Conservation (phyloP, 257 asterid species). For the Nicotiana tabacum region DNA sequence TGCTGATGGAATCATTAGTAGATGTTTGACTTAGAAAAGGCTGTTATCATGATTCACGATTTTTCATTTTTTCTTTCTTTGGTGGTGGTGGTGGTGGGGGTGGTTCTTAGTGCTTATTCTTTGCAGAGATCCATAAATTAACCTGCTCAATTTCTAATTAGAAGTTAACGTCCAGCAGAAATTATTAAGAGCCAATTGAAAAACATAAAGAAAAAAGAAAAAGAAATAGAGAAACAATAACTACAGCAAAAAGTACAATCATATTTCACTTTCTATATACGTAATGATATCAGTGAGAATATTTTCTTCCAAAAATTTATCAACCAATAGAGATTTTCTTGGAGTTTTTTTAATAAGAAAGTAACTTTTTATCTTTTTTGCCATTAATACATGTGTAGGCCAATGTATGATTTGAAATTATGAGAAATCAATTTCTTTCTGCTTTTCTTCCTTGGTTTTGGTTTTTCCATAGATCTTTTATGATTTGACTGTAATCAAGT, state of each 20-base stretch:
- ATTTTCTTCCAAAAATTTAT: neutral
- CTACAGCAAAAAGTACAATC: neutral
- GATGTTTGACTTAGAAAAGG: neutral
- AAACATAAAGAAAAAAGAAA: neutral
- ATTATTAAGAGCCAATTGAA: neutral
- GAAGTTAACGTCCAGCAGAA: neutral
- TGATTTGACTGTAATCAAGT: conserved; percentile 1
- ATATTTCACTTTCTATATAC: neutral
- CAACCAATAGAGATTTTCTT: neutral
- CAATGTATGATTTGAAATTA: conserved; percentile 1
- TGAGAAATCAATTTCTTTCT: neutral
- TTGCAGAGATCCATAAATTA: neutral
- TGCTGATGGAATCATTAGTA: neutral
- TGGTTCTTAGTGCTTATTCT: too few relatives aligned
- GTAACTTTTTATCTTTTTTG: neutral
- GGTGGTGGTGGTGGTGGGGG: too few relatives aligned
- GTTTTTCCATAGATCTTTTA: neutral
- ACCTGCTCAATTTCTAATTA: neutral
- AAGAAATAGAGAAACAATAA: neutral
- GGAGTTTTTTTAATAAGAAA: neutral
- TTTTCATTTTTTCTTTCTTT: neutral
- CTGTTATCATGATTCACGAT: neutral
- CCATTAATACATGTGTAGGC: neutral
- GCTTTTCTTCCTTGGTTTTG: neutral
- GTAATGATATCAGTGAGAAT: neutral